Evolutionary conservation across 108 stramenopile genomes (phyloP).

Genomic region (Nannochloropsis salina): DNA sequence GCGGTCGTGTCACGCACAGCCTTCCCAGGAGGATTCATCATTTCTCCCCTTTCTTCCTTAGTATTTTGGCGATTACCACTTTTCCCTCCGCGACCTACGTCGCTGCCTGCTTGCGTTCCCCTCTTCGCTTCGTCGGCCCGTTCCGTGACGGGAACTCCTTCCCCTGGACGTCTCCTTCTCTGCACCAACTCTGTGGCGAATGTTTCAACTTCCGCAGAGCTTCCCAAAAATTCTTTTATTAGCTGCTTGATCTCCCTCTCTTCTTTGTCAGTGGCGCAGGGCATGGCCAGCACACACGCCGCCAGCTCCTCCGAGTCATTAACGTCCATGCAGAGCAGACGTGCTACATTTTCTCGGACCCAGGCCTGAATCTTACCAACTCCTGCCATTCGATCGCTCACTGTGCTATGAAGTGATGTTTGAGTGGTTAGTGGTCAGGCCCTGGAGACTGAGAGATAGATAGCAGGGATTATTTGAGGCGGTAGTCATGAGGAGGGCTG

Average conservation of each 20-base stretch:
- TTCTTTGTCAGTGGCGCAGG: neutral
- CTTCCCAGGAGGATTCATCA: too few species aligned
- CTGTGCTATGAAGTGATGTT: too few species aligned
- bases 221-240: neutral
- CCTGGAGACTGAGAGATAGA: too few species aligned
- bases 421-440: too few species aligned
- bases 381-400: too few species aligned
- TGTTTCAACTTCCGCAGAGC: neutral
- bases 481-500: too few species aligned
- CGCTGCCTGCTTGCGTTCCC: neutral
- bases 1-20: neutral
- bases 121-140: neutral
- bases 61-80: neutral
- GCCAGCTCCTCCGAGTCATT: neutral
- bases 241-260: slow-evolving; percentile 5
- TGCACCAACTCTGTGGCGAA: neutral
- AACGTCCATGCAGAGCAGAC: neutral
- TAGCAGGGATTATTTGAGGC: too few species aligned
- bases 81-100: neutral
- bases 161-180: neutral
- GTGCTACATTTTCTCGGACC: neutral
- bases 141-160: neutral
- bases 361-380: neutral
- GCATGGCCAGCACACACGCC: neutral
- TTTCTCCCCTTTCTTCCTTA: too few species aligned